These are phyloP conservation scores for Paecilomyces formosus DNA, from an alignment of 2,329 filamentous ascomycete species.

Conservation along the genomic window DNA sequence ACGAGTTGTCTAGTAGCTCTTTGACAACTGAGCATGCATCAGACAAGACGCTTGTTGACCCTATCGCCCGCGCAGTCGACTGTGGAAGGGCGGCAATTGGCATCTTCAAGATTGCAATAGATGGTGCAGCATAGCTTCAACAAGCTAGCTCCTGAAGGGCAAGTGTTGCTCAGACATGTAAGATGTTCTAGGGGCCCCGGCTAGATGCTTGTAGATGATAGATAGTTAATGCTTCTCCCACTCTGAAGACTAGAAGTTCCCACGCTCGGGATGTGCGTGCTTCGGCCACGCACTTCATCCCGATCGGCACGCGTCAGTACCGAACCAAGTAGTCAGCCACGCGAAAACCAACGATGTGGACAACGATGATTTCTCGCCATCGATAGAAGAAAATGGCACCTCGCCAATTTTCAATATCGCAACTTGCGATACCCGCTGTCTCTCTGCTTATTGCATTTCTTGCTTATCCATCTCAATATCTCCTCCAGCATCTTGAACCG, in stretches of 20 bases:
- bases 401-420: conserved; percentile 22
- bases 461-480: conserved; percentile 52
- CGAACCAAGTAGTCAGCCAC: background rate
- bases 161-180: background rate
- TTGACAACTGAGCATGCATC: conserved; percentile 54
- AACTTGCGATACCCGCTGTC: conserved; percentile 48
- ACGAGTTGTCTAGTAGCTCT: conserved; percentile 60
- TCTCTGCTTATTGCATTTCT: conserved; percentile 51
- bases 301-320: background rate
- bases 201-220: background rate
- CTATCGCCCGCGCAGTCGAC: conserved; percentile 43
- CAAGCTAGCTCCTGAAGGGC: background rate
- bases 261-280: background rate
- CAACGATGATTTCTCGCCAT: background rate
- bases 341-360: background rate
- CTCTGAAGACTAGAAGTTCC: background rate
- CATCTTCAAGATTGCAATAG: conserved; percentile 25
- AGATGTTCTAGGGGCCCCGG: background rate
- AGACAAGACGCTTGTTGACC: conserved; percentile 50
- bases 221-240: background rate
- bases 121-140: background rate
- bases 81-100: conserved; percentile 38
- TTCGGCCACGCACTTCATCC: background rate
- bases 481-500: conserved; percentile 50
- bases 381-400: conserved; percentile 10